phyloP scores from a whole-genome alignment of 331 rosid species.

The Pyracantha coccinea region DNA sequence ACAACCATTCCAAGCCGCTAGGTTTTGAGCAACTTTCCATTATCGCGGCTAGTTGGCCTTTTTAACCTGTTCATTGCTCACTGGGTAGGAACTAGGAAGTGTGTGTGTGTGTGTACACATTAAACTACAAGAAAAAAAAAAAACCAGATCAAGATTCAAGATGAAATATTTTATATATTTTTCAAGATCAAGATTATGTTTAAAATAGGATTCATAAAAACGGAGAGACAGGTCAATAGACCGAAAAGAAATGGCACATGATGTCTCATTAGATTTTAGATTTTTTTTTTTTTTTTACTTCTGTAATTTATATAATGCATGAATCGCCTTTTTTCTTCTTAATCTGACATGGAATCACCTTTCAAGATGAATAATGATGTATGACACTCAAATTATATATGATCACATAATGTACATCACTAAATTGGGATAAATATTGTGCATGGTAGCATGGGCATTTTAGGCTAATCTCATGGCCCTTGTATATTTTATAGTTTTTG shows the following conservation, averaged over 20 bases:
- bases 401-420: neutral
- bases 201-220: neutral
- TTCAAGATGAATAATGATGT: neutral
- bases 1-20: neutral
- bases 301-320: neutral
- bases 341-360: neutral
- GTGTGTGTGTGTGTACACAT: neutral
- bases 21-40: slow-evolving; percentile 10
- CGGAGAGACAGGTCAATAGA: neutral
- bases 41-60: neutral
- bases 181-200: neutral
- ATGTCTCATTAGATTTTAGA: neutral
- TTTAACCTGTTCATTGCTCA: neutral
- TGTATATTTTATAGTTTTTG: neutral
- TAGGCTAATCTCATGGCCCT: slow-evolving; percentile 10
- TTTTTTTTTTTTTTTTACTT: neutral
- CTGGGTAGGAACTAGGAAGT: neutral
- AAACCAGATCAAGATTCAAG: slow-evolving; percentile 7
- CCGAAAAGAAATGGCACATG: slow-evolving; percentile 14
- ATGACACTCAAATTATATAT: neutral
- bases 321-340: neutral
- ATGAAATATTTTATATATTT: neutral
- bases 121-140: neutral
- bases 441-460: neutral
- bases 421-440: slow-evolving; percentile 5